These are phyloP conservation scores for Dryadomyces quercivorus DNA, from an alignment of 2,329 filamentous ascomycete species.

Conservation along the genomic window DNA sequence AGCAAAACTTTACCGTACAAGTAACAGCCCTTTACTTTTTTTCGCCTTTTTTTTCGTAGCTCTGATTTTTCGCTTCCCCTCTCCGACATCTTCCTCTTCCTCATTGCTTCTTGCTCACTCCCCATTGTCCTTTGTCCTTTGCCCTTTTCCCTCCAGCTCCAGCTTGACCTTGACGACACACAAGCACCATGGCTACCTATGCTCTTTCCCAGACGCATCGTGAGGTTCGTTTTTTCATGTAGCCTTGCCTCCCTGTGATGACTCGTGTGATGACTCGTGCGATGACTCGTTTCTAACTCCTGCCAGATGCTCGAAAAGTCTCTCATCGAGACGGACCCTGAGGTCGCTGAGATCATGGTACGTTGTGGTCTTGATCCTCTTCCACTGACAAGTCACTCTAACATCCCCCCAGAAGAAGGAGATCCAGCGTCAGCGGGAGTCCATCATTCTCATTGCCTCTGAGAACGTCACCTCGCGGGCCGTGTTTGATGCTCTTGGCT, in stretches of 20 bases:
- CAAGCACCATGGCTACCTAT: constrained; percentile 22
- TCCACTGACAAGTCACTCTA: constrained; percentile 8
- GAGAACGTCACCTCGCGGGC: constrained; percentile 99
- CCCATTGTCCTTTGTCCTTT: too few relatives aligned
- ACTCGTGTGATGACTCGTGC: too few relatives aligned
- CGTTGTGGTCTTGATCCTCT: constrained; percentile 18
- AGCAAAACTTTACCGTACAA: too few relatives aligned
- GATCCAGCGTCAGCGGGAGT: constrained; percentile 94
- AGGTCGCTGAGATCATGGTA: constrained; percentile 97
- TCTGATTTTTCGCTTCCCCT: neutral
- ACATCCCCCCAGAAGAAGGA: constrained; percentile 57
- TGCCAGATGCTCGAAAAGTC: constrained; percentile 87
- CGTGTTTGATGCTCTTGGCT: constrained; percentile 94
- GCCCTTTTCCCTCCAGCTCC: too few relatives aligned
- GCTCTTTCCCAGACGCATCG: constrained; percentile 12
- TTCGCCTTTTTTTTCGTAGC: neutral
- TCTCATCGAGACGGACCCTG: constrained; percentile 79
- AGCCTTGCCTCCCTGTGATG: too few relatives aligned
- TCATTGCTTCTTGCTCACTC: neutral
- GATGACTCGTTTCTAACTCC: too few relatives aligned
- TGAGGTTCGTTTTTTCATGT: constrained; percentile 7
- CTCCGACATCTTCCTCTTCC: neutral
- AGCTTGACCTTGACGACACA: too few relatives aligned
- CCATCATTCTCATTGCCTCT: constrained; percentile 95
- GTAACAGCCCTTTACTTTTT: neutral